phyloP scores from a whole-genome alignment of 1,284 basidiomycete species.

The Uromyces viciae-fabae region DNA sequence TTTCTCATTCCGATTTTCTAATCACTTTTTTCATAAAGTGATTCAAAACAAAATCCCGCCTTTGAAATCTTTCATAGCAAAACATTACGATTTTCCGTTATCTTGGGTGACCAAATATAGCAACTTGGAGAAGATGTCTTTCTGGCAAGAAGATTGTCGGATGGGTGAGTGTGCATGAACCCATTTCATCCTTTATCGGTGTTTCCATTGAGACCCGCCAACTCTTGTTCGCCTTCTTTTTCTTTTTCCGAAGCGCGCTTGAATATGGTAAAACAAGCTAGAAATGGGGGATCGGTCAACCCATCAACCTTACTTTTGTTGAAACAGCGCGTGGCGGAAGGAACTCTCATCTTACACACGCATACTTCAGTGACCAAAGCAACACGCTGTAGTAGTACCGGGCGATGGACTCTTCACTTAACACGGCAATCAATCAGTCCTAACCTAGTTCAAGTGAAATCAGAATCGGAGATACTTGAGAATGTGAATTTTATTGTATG shows the following conservation, averaged over 20 bases:
- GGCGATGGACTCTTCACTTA: slow-evolving; percentile 29
- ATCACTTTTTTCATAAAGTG: neutral
- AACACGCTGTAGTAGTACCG: slow-evolving; percentile 25
- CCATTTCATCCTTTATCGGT: neutral
- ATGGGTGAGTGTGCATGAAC: slow-evolving; percentile 18
- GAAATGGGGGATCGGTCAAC: slow-evolving; percentile 44
- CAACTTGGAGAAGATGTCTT: slow-evolving; percentile 43
- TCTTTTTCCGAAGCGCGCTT: slow-evolving; percentile 21
- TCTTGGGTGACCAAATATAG: slow-evolving; percentile 44
- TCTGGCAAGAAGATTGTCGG: slow-evolving; percentile 44
- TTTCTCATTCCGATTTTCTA: neutral
- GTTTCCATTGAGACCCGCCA: neutral
- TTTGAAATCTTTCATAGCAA: slow-evolving; percentile 13
- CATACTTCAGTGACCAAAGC: slow-evolving; percentile 33
- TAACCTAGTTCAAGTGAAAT: neutral
- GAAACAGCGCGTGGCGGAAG: slow-evolving; percentile 35
- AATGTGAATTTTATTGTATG: slow-evolving; percentile 30
- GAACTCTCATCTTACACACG: slow-evolving; percentile 18
- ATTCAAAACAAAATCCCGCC: neutral
- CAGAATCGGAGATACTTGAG: slow-evolving; percentile 3
- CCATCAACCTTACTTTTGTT: slow-evolving; percentile 33
- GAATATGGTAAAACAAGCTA: slow-evolving; percentile 32
- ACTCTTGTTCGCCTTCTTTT: neutral
- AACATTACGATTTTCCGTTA: slow-evolving; percentile 42
- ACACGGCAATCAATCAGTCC: neutral